Percentiles rank a stretch among this genome's conserved stretches.
Conservation (phyloP, 768 basidiomycete genomes). For the Mycena albidolilacea region DNA sequence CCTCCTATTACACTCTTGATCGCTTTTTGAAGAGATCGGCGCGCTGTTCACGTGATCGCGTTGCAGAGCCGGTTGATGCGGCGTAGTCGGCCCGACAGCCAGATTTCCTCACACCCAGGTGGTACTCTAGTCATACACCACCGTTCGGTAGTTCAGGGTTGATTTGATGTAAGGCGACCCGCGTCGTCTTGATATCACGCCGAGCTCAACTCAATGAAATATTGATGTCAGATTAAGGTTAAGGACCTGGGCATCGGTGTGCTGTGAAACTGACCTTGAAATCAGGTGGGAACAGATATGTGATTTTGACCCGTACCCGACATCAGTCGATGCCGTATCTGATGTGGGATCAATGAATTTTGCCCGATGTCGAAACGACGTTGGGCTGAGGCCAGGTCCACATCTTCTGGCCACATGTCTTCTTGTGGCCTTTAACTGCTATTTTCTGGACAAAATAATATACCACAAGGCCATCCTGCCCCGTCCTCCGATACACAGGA, state of each 20-base stretch:
- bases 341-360: not conserved
- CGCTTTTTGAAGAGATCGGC: slow-evolving; percentile 1
- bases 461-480: not conserved
- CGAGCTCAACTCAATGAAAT: too few species aligned
- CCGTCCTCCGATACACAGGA: not conserved
- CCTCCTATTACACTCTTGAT: not conserved
- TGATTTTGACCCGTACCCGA: not conserved
- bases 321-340: not conserved
- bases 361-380: not conserved
- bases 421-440: not conserved
- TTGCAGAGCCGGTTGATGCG: too few species aligned
- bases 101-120: too few species aligned
- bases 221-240: too few species aligned
- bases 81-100: too few species aligned
- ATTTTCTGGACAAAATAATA: not conserved
- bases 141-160: not conserved
- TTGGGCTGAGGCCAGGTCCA: not conserved
- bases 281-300: not conserved
- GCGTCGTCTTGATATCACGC: too few species aligned
- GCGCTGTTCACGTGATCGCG: not conserved
- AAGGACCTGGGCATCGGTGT: not conserved
- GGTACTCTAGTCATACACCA: too few species aligned
- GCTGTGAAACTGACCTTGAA: not conserved
- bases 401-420: not conserved
- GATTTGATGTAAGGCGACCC: not conserved